phyloP scores from a whole-genome alignment of 768 basidiomycete genomes.

The Gloeostereum incarnatum region DNA sequence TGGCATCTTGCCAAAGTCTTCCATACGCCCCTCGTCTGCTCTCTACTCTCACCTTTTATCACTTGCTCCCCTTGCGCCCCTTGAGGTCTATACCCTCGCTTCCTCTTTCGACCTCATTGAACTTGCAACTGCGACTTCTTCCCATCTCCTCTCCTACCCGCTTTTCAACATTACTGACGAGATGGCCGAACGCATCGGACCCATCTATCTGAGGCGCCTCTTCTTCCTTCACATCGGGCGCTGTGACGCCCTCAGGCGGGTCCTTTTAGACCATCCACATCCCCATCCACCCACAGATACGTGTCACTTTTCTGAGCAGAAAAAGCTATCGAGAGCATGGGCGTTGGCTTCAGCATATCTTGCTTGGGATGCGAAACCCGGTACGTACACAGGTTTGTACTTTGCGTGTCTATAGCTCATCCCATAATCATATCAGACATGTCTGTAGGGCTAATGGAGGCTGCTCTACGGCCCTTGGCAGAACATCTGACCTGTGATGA shows the following conservation, averaged over 20 bases:
- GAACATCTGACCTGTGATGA: constrained; percentile 63
- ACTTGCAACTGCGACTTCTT: constrained; percentile 67
- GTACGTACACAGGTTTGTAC: constrained; percentile 24
- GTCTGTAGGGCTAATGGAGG: constrained; percentile 65
- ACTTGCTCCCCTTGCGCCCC: constrained; percentile 56
- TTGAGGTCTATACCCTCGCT: constrained; percentile 67
- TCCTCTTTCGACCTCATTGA: constrained; percentile 58
- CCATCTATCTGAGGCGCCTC: constrained; percentile 69
- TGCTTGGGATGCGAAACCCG: constrained; percentile 77
- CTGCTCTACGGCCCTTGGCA: constrained; percentile 57
- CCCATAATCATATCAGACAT: constrained; percentile 37
- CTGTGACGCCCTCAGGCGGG: constrained; percentile 65
- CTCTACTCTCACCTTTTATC: constrained; percentile 55
- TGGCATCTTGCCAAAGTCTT: constrained; percentile 43
- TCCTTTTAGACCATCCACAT: constrained; percentile 65
- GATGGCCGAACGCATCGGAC: constrained; percentile 58
- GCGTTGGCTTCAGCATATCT: constrained; percentile 76
- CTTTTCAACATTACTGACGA: constrained; percentile 65
- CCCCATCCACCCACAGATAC: constrained; percentile 60
- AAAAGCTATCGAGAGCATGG: constrained; percentile 74
- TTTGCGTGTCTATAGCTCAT: constrained; percentile 7
- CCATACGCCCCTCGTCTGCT: constrained; percentile 41
- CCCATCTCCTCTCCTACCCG: constrained; percentile 64
- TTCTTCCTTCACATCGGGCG: constrained; percentile 83
- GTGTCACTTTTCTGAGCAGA: constrained; percentile 72